phyloP scores from a whole-genome alignment of 1,284 basidiomycete genomes.

The Porogramme epimiltina region DNA sequence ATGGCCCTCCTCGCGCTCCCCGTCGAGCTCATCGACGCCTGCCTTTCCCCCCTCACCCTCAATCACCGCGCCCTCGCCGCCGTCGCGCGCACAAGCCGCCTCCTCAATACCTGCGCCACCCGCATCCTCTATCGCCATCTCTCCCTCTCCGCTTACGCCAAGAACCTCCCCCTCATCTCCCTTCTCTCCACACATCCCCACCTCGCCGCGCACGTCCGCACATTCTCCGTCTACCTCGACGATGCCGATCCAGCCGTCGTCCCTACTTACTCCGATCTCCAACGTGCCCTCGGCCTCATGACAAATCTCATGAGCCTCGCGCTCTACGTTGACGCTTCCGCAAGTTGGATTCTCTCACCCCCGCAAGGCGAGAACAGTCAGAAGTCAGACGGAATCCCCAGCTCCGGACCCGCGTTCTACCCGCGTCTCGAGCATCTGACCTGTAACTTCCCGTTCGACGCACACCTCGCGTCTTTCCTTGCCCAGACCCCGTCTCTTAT shows the following conservation, averaged over 20 bases:
- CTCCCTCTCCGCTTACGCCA: conserved; percentile 42
- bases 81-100: conserved; percentile 45
- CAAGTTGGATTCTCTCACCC: conserved; percentile 53
- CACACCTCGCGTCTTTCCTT: conserved; percentile 58
- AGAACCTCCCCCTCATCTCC: conserved; percentile 49
- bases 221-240: conserved; percentile 55
- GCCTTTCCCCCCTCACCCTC: conserved; percentile 32
- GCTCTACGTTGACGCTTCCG: conserved; percentile 50
- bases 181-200: conserved; percentile 55
- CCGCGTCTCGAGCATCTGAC: conserved; percentile 54
- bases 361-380: conserved; percentile 20
- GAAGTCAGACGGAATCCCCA: conserved; percentile 13
- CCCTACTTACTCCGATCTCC: conserved; percentile 51
- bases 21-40: conserved; percentile 33
- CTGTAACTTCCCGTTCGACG: conserved; percentile 60
- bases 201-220: conserved; percentile 60
- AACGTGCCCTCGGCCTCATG: conserved; percentile 57
- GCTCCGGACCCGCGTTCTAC: conserved; percentile 31
- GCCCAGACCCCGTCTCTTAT: conserved; percentile 24
- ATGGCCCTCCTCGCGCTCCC: conserved; percentile 36
- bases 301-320: conserved; percentile 56
- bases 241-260: conserved; percentile 40
- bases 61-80: conserved; percentile 25
- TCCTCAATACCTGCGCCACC: conserved; percentile 50
- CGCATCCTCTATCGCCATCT: conserved; percentile 64